phyloP scores from a whole-genome alignment of 2,329 filamentous ascomycete genomes.

The Fusarium sp. region DNA sequence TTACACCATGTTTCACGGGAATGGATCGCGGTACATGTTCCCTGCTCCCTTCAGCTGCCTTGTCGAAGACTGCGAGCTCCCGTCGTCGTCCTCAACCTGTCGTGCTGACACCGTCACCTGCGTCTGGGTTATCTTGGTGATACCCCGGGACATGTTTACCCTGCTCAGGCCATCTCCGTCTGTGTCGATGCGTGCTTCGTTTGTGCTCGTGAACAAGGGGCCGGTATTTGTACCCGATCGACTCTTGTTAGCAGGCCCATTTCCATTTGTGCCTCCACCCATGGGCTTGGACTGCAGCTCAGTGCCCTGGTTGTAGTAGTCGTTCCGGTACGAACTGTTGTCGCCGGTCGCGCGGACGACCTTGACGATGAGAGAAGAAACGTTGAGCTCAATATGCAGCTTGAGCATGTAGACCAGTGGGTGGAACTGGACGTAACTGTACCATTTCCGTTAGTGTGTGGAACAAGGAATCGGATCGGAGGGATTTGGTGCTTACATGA shows the following conservation, averaged over 20 bases:
- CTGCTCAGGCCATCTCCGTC: neutral
- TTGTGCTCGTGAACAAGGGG: slow-evolving; percentile 23
- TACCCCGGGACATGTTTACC: slow-evolving; percentile 21
- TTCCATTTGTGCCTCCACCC: neutral
- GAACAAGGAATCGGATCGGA: neutral
- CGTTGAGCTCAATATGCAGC: slow-evolving; percentile 44
- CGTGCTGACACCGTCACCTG: slow-evolving; percentile 34
- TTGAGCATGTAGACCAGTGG: slow-evolving; percentile 44
- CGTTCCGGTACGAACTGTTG: slow-evolving; percentile 30
- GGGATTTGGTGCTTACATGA: slow-evolving; percentile 30
- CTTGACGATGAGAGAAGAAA: slow-evolving; percentile 38
- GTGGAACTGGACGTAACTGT: slow-evolving; percentile 43
- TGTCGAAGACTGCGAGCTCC: slow-evolving; percentile 40
- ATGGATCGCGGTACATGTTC: slow-evolving; percentile 10
- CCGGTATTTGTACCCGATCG: neutral
- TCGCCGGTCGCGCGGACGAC: slow-evolving; percentile 42
- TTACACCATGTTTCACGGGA: neutral
- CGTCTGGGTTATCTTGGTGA: slow-evolving; percentile 42
- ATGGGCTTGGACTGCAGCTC: slow-evolving; percentile 33
- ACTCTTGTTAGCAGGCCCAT: slow-evolving; percentile 2
- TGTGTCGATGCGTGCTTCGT: slow-evolving; percentile 28
- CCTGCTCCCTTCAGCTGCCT: slow-evolving; percentile 27
- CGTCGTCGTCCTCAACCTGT: slow-evolving; percentile 32
- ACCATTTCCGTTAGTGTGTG: neutral
- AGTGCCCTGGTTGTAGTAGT: slow-evolving; percentile 21